Conservation (phyloP, 768 basidiomycete genomes). For the Trametes sanguinea region DNA sequence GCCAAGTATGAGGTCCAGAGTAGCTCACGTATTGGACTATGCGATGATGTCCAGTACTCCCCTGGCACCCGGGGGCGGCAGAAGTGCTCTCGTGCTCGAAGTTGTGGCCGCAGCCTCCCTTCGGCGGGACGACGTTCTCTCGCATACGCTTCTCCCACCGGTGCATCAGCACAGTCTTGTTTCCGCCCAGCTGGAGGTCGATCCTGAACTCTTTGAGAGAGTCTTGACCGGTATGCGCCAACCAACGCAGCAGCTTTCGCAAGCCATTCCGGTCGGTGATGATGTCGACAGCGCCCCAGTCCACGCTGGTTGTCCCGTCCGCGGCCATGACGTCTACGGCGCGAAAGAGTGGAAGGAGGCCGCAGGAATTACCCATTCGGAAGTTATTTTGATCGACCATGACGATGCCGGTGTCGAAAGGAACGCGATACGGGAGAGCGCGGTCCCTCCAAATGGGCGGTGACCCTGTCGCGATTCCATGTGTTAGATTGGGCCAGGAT, state of each 20-base stretch:
- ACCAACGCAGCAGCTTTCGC: constrained; percentile 64
- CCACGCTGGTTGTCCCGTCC: constrained; percentile 27
- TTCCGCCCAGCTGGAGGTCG: constrained; percentile 63
- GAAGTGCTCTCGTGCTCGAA: constrained; percentile 46
- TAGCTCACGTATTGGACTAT: constrained; percentile 30
- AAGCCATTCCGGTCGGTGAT: constrained; percentile 69
- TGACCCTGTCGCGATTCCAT: constrained; percentile 43
- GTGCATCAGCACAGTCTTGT: constrained; percentile 59
- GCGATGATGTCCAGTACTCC: constrained; percentile 25
- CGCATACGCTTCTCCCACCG: constrained; percentile 51
- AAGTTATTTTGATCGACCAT: constrained; percentile 62
- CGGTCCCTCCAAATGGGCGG: constrained; percentile 57
- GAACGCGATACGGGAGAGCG: constrained; percentile 53
- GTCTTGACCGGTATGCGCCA: constrained; percentile 26
- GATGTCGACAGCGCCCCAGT: constrained; percentile 41
- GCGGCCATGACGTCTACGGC: constrained; percentile 49
- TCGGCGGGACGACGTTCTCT: constrained; percentile 19
- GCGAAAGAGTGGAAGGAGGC: constrained; percentile 57
- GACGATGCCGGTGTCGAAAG: constrained; percentile 50
- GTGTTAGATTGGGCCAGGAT: not conserved
- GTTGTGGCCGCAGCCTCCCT: constrained; percentile 55
- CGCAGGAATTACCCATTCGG: constrained; percentile 35
- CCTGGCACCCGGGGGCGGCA: constrained; percentile 21
- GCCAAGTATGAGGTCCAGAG: not conserved
- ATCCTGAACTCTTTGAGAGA: constrained; percentile 58